These are phyloP conservation scores for Ceratocystis variospora DNA, from an alignment of 2,329 filamentous ascomycete genomes.

Conservation along the genomic window DNA sequence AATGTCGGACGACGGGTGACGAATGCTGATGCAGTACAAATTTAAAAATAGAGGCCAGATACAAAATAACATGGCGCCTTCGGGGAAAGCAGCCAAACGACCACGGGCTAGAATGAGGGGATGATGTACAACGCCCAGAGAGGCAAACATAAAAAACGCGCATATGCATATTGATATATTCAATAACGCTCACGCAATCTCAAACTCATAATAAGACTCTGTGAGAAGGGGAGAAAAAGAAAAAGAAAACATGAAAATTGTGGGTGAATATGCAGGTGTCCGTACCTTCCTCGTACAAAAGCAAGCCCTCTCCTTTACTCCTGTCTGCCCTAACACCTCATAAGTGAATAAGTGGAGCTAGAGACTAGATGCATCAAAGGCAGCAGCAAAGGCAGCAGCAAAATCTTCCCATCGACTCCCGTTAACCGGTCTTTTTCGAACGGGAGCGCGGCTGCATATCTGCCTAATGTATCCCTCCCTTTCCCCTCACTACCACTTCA, in stretches of 20 bases:
- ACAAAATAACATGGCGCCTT: neutral
- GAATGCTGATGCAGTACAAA: neutral
- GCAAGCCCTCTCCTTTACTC: neutral
- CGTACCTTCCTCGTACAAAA: constrained; percentile 2
- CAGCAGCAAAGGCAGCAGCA: neutral
- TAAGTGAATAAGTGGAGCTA: neutral
- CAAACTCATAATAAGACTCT: neutral
- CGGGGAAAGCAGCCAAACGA: neutral
- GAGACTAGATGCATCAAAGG: no score
- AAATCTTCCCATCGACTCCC: neutral
- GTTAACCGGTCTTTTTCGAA: neutral
- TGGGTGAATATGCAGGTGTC: neutral
- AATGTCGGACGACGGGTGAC: neutral
- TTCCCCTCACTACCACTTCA: neutral
- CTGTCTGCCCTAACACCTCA: neutral
- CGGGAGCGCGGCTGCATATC: neutral
- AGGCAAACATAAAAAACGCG: neutral
- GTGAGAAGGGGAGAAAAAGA: neutral
- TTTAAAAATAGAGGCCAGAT: neutral
- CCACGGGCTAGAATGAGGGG: neutral
- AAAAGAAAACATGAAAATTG: neutral
- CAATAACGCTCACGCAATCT: neutral
- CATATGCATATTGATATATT: neutral
- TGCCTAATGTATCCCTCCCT: neutral
- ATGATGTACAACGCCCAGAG: no score